Evolutionary conservation across 257 asterid genomes (phyloP), one percentile per base, ranked within the genome.

Genomic region (Galeopsis tetrahit): DNA sequence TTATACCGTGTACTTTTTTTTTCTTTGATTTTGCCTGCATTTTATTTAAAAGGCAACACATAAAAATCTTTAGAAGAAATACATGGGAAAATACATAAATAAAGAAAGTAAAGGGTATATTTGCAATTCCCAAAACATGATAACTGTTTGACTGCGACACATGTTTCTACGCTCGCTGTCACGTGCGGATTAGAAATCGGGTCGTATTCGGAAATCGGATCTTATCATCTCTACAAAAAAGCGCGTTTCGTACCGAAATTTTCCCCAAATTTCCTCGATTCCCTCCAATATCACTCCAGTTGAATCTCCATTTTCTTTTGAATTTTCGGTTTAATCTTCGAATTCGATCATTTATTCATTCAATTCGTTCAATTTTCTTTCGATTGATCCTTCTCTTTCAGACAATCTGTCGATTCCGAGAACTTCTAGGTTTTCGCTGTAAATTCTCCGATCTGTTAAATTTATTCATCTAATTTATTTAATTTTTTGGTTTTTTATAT

Each of bases 161-260:
- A 65, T 61, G 80, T 28, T 0, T 10, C 7, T n/a, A 46, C 49
- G 8, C 58, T 59, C 15, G 28, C 33, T 64, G n/a, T 49, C 85
- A 77, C 85, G 86, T 83, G 86, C 78, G 72, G 68, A 14, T 55
- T 62, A 15, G 31, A 31, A 76, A 71, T 69, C 87, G 88, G 89
- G 71, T 76, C 70, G 69, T 21, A 17, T 63, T 81, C 86, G 86
- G 85, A 73, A 17, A 52, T 79, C 87, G 89, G 86, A 73, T 81
- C 78, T 75, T 69, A 65, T 64, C 66, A 31, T 68, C 68, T 68
- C 88, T 83, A 82, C 90, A 78, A 83, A 85, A 63, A 63, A 76
- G 61, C 84, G 73, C 84, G 82, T 43, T 57, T 72, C 74, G 76
- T 73, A 59, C 77, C 77, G 48, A 67, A 46, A 36, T 35, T 36